Evolutionary conservation across 2,329 filamentous ascomycete species (phyloP), one percentile per base, ranked within the genome.

Genomic region (Hypoxylon sp.): DNA sequence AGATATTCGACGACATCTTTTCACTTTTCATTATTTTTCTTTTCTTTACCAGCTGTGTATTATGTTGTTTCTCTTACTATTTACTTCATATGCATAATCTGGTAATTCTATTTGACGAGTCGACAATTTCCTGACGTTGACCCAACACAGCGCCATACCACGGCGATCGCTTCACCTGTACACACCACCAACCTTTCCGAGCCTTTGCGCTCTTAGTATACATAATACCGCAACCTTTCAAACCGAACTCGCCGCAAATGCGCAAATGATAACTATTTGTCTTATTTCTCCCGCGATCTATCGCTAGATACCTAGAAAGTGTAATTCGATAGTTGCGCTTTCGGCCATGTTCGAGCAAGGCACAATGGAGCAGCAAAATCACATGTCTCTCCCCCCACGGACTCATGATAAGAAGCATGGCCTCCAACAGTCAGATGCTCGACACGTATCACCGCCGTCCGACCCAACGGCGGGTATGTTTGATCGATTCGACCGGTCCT

Each of bases 301-400:
- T 69, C 60, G 63, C 55, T 60, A 58, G 63, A 30, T 62, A 50
- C 32, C 27, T 50, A 14, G 19, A 59, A 61, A 56, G 67, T 59
- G 64, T 61, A n/a, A 37, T 53, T 57, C 32, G 25, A 43, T 51
- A 63, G 62, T 71, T 50, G 65, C 67, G 64, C 60, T 68, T 63
- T 60, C 51, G 53, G 64, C 57, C 29, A 51, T 61, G 32, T 48
- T 46, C 51, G 52, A 27, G 57, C 25, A 14, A 53, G 16, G 61
- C 11, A 65, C 58, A 29, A 76, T 74, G 73, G 81, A 81, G 78
- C 81, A 81, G 72, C 77, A 78, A 67, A 79, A 79, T 83, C 82
- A 83, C 81, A 83, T 84, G 81, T 78, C 81, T 71, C 73, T 75
- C 58, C 73, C 73, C 63, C 75, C 65, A 67, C 72, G 72, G 70